These are phyloP conservation scores for Gossypium lobatum DNA, from an alignment of 441 rosid species.

Conservation along the genomic window DNA sequence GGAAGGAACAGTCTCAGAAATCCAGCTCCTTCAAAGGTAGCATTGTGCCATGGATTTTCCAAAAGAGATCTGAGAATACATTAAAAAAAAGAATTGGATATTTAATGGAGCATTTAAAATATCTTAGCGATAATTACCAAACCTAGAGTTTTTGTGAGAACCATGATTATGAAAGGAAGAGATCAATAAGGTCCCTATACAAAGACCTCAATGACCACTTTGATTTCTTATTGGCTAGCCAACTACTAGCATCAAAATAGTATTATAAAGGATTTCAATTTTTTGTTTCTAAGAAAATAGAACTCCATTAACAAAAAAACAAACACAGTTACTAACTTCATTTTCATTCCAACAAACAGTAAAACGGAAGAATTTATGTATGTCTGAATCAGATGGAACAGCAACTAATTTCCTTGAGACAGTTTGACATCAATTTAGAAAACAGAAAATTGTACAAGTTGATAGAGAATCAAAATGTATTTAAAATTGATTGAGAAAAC, in stretches of 20 bases:
- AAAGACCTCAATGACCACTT: not conserved
- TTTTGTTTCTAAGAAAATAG: conserved; percentile 1
- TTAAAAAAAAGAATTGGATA: not conserved
- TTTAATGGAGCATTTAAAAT: not conserved
- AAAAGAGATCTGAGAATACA: conserved; percentile 57
- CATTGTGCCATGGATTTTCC: conserved; percentile 99
- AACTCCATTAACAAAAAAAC: not conserved
- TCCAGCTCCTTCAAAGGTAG: conserved; percentile 96
- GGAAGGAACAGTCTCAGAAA: conserved; percentile 96
- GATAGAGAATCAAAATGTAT: conserved; percentile 12
- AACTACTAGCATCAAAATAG: conserved; percentile 1
- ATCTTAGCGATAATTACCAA: not conserved
- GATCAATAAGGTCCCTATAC: not conserved
- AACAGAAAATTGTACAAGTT: not conserved
- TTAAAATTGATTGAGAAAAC: conserved; percentile 9
- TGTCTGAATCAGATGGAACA: not conserved
- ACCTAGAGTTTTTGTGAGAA: not conserved
- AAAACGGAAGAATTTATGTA: not conserved
- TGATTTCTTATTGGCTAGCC: conserved; percentile 12
- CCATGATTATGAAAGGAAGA: not conserved
- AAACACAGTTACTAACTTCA: not conserved
- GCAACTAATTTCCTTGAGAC: not conserved
- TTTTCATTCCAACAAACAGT: not conserved
- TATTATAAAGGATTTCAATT: not conserved
- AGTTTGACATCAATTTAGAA: conserved; percentile 2